Percentiles rank a stretch among this genome's conserved stretches.
These are phyloP conservation scores for Wickerhamomyces chambardii DNA, from an alignment of 805 yeast species.

Conservation along the genomic window DNA sequence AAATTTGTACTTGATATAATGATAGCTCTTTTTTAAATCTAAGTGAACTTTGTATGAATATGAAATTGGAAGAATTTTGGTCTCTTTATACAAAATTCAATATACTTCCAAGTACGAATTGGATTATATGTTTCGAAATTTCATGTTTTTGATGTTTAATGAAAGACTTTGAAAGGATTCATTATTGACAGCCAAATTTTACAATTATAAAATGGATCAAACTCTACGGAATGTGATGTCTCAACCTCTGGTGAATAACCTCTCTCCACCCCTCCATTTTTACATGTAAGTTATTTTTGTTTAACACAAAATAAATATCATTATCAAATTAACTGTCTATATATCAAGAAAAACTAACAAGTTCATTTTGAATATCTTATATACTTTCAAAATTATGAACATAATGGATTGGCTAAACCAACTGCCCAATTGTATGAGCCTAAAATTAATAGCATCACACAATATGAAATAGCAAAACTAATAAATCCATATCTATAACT, in stretches of 20 bases:
- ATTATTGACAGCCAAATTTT: no score
- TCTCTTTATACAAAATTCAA: no score
- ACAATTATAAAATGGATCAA: no score
- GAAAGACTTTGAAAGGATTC: no score
- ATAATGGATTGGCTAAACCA: conserved; percentile 26
- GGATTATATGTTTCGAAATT: no score
- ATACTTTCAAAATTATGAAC: conserved; percentile 3
- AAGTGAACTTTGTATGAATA: no score
- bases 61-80: no score
- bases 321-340: conserved; percentile 3
- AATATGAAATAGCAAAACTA: conserved; percentile 39
- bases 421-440: conserved; percentile 70
- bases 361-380: background rate
- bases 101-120: no score
- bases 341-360: background rate
- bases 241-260: background rate
- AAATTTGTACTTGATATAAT: no score
- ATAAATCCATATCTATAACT: conserved; percentile 41
- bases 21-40: no score
- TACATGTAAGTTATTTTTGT: background rate
- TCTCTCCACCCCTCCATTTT: background rate
- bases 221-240: background rate
- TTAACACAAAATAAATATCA: background rate
- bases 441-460: conserved; percentile 42
- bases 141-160: no score